A percentile compares a stretch with the other conserved stretches of the same genome.
These are phyloP conservation scores for Pichia sp. DNA, from an alignment of 1,139 yeast species.

Conservation along the genomic window DNA sequence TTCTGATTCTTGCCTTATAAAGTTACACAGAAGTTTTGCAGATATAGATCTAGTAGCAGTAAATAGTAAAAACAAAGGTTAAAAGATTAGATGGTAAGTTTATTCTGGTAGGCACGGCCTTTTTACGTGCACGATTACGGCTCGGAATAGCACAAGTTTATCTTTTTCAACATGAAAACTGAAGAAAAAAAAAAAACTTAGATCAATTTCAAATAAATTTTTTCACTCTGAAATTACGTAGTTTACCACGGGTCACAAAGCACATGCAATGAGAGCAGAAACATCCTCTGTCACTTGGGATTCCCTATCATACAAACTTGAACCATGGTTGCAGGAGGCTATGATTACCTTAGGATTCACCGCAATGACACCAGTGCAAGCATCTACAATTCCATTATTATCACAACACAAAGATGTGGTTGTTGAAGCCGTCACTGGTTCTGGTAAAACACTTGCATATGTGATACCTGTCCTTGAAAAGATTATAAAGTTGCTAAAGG, in stretches of 20 bases:
- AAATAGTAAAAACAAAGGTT: too few relatives aligned
- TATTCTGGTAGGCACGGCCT: too few relatives aligned
- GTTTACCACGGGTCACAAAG: too few relatives aligned
- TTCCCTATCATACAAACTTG: slow-evolving; percentile 25
- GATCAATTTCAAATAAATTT: not conserved
- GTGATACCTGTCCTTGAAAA: slow-evolving; percentile 75
- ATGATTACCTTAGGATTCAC: slow-evolving; percentile 66
- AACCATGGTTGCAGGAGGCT: slow-evolving; percentile 52
- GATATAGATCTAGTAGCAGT: too few relatives aligned
- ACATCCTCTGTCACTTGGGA: slow-evolving; percentile 23
- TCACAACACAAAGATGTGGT: slow-evolving; percentile 91
- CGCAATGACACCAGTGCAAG: slow-evolving; percentile 95
- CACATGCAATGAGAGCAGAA: slow-evolving; percentile 14
- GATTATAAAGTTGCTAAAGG: slow-evolving; percentile 32
- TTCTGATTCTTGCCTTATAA: too few relatives aligned
- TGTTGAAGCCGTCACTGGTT: slow-evolving; percentile 94
- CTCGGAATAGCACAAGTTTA: too few relatives aligned
- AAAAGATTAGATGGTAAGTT: too few relatives aligned
- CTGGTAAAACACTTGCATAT: slow-evolving; percentile 90
- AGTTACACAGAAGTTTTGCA: too few relatives aligned
- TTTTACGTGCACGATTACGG: too few relatives aligned
- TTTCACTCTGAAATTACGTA: not conserved
- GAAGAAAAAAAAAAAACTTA: slow-evolving; percentile 2
- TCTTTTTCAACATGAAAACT: not conserved
- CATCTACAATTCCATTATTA: slow-evolving; percentile 85